These are phyloP conservation scores for Fomitopsis betulina DNA, from an alignment of 1,284 basidiomycete genomes.

Conservation along the genomic window DNA sequence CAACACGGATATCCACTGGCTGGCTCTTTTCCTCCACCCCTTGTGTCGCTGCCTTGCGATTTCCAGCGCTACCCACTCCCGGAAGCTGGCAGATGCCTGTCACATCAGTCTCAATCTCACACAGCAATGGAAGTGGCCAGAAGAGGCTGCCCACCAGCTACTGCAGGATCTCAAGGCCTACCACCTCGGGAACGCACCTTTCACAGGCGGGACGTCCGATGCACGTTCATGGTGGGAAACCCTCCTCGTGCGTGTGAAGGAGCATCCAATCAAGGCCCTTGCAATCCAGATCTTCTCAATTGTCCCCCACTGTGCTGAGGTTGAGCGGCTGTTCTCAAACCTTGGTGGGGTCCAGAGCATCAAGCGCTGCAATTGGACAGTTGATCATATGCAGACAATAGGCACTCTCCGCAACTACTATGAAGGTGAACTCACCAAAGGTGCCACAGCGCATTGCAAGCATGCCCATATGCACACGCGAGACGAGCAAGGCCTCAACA, in stretches of 20 bases:
- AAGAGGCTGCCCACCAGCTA: slow-evolving; percentile 10
- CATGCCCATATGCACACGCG: slow-evolving; percentile 22
- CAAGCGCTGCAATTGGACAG: slow-evolving; percentile 6
- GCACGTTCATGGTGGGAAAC: slow-evolving; percentile 25
- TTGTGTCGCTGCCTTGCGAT: slow-evolving; percentile 25
- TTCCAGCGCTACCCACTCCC: slow-evolving; percentile 9
- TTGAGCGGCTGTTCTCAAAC: slow-evolving; percentile 25
- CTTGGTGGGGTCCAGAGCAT: slow-evolving; percentile 21
- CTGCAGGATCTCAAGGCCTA: slow-evolving; percentile 18
- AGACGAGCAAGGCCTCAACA: slow-evolving; percentile 11
- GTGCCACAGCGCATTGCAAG: slow-evolving; percentile 9
- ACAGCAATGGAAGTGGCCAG: slow-evolving; percentile 19
- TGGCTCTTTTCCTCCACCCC: slow-evolving; percentile 28
- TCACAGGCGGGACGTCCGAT: slow-evolving; percentile 19
- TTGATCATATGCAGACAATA: slow-evolving; percentile 14
- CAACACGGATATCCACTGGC: slow-evolving; percentile 24
- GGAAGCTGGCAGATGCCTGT: slow-evolving; percentile 11
- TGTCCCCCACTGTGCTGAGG: slow-evolving; percentile 24
- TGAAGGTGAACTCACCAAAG: slow-evolving; percentile 7
- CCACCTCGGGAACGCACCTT: slow-evolving; percentile 14
- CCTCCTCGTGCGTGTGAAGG: slow-evolving; percentile 10
- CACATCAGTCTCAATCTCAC: slow-evolving; percentile 11
- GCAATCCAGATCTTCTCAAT: slow-evolving; percentile 19
- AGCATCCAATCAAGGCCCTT: slow-evolving; percentile 21
- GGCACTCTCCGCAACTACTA: slow-evolving; percentile 13